Conservation (phyloP, 1,139 yeast species). For the Blastobotrys petasosporus region DNA sequence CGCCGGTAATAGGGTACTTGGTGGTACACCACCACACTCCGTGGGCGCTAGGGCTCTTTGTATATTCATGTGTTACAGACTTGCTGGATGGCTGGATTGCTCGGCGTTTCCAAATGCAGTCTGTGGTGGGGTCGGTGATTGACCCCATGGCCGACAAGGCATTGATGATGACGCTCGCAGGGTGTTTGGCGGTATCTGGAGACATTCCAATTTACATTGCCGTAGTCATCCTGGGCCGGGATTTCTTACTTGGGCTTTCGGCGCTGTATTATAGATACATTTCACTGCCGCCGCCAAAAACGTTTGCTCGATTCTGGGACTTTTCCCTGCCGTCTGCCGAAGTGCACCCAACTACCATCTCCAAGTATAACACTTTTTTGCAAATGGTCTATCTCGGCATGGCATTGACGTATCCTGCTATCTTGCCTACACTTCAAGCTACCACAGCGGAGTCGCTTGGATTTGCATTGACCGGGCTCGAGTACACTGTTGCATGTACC, state of each 20-base stretch:
- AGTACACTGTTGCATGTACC: conserved; percentile 62
- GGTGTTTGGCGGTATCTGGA: conserved; percentile 63
- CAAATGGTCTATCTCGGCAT: conserved; percentile 88
- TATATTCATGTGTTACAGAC: conserved; percentile 85
- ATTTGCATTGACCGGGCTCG: conserved; percentile 35
- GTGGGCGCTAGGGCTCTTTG: conserved; percentile 65
- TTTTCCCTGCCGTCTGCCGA: conserved; percentile 77
- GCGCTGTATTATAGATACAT: conserved; percentile 69
- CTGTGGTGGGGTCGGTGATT: conserved; percentile 81
- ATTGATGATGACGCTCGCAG: conserved; percentile 79
- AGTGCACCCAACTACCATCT: conserved; percentile 82
- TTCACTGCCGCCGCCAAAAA: conserved; percentile 72
- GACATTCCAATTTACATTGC: conserved; percentile 61
- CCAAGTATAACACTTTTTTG: conserved; percentile 82
- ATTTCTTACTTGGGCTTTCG: conserved; percentile 65
- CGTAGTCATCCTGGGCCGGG: conserved; percentile 74
- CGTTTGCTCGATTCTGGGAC: conserved; percentile 67
- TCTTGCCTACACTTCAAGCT: conserved; percentile 35
- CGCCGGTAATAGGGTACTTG: conserved; percentile 81
- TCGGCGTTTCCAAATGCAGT: conserved; percentile 64
- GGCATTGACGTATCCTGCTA: conserved; percentile 61
- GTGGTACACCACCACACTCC: conserved; percentile 56
- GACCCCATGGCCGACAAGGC: conserved; percentile 96
- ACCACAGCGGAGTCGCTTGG: conserved; percentile 20
- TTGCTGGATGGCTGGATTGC: conserved; percentile 90